Conservation (phyloP, 495 filamentous ascomycete species). For the Podospora australis region DNA sequence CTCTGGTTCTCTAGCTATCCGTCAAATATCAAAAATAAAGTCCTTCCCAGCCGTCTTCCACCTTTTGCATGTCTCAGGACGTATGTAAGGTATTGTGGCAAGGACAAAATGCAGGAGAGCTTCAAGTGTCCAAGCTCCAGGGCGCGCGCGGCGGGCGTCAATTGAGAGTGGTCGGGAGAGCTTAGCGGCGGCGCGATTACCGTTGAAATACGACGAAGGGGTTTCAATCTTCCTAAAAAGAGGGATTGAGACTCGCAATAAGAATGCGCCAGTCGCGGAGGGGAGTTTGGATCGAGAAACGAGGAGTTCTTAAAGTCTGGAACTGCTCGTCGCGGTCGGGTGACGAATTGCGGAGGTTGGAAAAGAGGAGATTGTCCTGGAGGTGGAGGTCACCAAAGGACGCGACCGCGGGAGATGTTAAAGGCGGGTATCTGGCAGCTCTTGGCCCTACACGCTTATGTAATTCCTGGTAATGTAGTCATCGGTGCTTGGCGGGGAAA, state of each 20-base stretch:
- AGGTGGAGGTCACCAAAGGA: conserved; percentile 6
- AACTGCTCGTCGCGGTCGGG: conserved; percentile 9
- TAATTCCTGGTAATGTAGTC: neutral
- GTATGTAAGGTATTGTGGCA: neutral
- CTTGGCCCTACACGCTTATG: no score
- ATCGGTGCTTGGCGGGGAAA: conserved; percentile 4
- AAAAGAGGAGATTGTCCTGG: conserved; percentile 21
- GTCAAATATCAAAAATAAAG: conserved; percentile 1
- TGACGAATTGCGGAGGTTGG: conserved; percentile 28
- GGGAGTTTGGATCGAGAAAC: neutral
- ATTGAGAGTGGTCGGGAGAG: no score
- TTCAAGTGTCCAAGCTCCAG: conserved; percentile 16
- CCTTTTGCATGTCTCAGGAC: neutral
- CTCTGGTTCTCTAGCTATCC: conserved; percentile 9
- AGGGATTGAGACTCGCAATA: no score
- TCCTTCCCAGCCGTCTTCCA: conserved; percentile 2
- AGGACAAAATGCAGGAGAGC: neutral
- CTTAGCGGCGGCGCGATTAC: no score
- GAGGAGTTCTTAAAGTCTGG: neutral
- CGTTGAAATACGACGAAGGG: no score
- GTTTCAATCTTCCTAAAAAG: no score
- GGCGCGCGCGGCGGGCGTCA: neutral
- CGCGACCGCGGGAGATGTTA: neutral
- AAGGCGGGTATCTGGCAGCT: conserved; percentile 2
- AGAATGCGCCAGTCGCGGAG: neutral